These are phyloP conservation scores for Fusarium succisae DNA, from an alignment of 2,329 filamentous ascomycete genomes.

Conservation along the genomic window DNA sequence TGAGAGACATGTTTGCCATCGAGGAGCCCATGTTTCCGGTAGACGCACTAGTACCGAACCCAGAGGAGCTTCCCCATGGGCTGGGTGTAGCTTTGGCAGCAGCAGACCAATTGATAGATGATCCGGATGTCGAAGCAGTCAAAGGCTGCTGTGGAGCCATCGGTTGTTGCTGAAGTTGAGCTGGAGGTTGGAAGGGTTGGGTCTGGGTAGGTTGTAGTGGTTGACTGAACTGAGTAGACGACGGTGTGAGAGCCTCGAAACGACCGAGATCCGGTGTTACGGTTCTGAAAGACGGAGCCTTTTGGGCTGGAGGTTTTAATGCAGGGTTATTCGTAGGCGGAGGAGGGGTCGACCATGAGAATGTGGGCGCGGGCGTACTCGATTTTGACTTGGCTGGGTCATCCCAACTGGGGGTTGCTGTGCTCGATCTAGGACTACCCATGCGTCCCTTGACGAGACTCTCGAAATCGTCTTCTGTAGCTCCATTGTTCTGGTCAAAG, in stretches of 20 bases:
- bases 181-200: conserved; percentile 44
- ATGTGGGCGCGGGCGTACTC: conserved; percentile 58
- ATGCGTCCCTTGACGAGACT: conserved; percentile 80
- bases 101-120: conserved; percentile 63
- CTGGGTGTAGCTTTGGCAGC: conserved; percentile 54
- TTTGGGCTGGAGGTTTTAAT: conserved; percentile 39
- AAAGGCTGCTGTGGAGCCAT: conserved; percentile 30
- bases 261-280: conserved; percentile 67
- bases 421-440: conserved; percentile 49
- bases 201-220: conserved; percentile 60
- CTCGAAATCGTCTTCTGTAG: conserved; percentile 82
- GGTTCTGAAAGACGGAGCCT: conserved; percentile 58
- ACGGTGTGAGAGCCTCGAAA: conserved; percentile 66
- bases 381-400: conserved; percentile 48
- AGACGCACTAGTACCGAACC: conserved; percentile 40
- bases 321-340: conserved; percentile 52
- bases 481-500: conserved; percentile 62
- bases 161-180: conserved; percentile 34
- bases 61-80: conserved; percentile 57
- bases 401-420: conserved; percentile 61
- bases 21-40: conserved; percentile 50
- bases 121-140: conserved; percentile 36
- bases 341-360: conserved; percentile 73
- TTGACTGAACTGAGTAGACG: conserved; percentile 70
- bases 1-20: conserved; percentile 61